These are phyloP conservation scores for Sorghum bicolor DNA, from an alignment of 176 grass and related monocot species.

Conservation along the genomic window DNA sequence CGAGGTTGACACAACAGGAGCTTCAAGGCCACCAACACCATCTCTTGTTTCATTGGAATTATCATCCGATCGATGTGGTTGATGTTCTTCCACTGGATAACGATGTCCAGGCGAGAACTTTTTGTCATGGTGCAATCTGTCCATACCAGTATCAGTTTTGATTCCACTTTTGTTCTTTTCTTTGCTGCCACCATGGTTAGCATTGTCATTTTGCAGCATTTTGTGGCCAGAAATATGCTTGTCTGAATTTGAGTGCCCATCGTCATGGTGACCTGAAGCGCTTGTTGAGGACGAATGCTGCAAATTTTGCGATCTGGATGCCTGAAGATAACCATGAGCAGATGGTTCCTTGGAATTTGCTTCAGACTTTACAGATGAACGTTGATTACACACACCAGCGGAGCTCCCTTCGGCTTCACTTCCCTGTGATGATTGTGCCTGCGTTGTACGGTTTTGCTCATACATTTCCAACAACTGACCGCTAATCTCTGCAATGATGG, in stretches of 20 bases:
- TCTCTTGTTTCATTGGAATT: constrained; percentile 39
- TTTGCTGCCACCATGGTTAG: constrained; percentile 18
- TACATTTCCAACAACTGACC: constrained; percentile 96
- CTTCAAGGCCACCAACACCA: constrained; percentile 30
- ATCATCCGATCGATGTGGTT: constrained; percentile 11
- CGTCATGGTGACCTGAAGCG: constrained; percentile 23
- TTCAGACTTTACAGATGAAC: constrained; percentile 43
- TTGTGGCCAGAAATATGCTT: constrained; percentile 42
- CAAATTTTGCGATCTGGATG: constrained; percentile 32
- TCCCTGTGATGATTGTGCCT: constrained; percentile 48
- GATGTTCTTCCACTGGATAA: constrained; percentile 33
- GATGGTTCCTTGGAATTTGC: constrained; percentile 46
- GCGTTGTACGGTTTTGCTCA: constrained; percentile 67
- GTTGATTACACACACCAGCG: constrained; percentile 57
- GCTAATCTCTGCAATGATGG: constrained; percentile 63
- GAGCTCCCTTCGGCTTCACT: constrained; percentile 84
- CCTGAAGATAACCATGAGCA: constrained; percentile 39
- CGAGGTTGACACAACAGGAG: constrained; percentile 48
- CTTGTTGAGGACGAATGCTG: constrained; percentile 24
- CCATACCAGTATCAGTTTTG: constrained; percentile 27
- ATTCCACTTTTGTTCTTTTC: constrained; percentile 32
- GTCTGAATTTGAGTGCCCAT: constrained; percentile 31
- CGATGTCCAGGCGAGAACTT: constrained; percentile 20
- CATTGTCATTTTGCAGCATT: constrained; percentile 26
- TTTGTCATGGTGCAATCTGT: constrained; percentile 24